Evolutionary conservation across 2,329 filamentous ascomycete species (phyloP).

Genomic region (Apiospora aurea): DNA sequence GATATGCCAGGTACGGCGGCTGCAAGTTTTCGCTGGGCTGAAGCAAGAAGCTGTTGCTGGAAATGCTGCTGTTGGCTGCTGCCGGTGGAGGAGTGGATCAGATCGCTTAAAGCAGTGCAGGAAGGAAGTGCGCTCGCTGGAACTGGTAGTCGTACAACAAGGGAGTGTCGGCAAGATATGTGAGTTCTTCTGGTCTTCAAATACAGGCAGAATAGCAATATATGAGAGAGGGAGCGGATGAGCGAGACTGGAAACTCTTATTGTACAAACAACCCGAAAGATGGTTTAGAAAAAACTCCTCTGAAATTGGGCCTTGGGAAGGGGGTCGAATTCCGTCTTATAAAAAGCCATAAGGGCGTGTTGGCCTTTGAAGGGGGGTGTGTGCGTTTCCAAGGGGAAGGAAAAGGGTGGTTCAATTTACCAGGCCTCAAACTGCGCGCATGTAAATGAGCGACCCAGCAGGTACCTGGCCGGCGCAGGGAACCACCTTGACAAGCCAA

Average conservation of each 20-base stretch:
- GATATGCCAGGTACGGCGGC: constrained; percentile 27
- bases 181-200: constrained; percentile 16
- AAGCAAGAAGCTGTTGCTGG: constrained; percentile 11
- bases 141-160: constrained; percentile 26
- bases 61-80: constrained; percentile 18
- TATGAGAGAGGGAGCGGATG: constrained; percentile 18
- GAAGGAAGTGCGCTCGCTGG: constrained; percentile 24
- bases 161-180: constrained; percentile 24
- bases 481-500: constrained; percentile 25
- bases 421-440: constrained; percentile 28
- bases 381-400: constrained; percentile 24
- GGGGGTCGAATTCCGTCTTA: constrained; percentile 30
- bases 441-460: constrained; percentile 28
- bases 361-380: constrained; percentile 23
- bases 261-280: constrained; percentile 27
- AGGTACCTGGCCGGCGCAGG: constrained; percentile 25
- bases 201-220: constrained; percentile 22
- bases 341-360: constrained; percentile 24
- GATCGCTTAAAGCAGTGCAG: constrained; percentile 27
- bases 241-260: constrained; percentile 25
- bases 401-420: constrained; percentile 29
- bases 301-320: constrained; percentile 22
- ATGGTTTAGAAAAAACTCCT: constrained; percentile 27
- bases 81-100: constrained; percentile 27
- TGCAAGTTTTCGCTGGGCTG: constrained; percentile 27